Conservation (phyloP, 2,329 filamentous ascomycete species). For the Bipolaris cookei region DNA sequence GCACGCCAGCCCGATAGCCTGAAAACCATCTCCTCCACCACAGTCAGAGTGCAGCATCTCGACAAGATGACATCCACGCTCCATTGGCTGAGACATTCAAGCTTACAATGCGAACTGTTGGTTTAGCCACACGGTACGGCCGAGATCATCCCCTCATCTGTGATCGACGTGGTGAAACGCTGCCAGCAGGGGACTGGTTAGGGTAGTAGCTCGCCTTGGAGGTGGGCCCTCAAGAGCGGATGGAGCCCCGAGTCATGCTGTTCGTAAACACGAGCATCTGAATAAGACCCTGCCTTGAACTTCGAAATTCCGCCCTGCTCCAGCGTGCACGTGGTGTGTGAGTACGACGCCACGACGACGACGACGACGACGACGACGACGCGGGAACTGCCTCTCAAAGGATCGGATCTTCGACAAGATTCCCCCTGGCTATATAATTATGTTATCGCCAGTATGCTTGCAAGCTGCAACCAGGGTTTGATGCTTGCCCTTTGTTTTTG, state of each 20-base stretch:
- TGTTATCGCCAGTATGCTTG: neutral
- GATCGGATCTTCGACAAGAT: slow-evolving; percentile 3
- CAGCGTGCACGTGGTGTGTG: too few species aligned
- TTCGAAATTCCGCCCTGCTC: neutral
- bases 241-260: slow-evolving; percentile 5
- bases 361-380: too few species aligned
- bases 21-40: neutral
- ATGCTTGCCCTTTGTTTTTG: slow-evolving; percentile 5
- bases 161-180: slow-evolving; percentile 10
- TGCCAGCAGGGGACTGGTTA: slow-evolving; percentile 6
- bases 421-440: slow-evolving; percentile 2
- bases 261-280: slow-evolving; percentile 4
- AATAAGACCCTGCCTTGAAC: slow-evolving; percentile 1
- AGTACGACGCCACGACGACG: slow-evolving; percentile 8
- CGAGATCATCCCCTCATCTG: slow-evolving; percentile 7
- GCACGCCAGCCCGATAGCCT: neutral
- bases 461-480: neutral
- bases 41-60: too few species aligned
- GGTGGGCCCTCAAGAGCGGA: slow-evolving; percentile 3
- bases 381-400: slow-evolving; percentile 8
- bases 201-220: slow-evolving; percentile 12
- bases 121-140: slow-evolving; percentile 12
- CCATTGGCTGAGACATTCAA: neutral
- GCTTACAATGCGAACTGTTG: slow-evolving; percentile 15
- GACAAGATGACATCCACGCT: too few species aligned